Conservation (phyloP, 179 eudicot genomes). For the Actinidia polygama region DNA sequence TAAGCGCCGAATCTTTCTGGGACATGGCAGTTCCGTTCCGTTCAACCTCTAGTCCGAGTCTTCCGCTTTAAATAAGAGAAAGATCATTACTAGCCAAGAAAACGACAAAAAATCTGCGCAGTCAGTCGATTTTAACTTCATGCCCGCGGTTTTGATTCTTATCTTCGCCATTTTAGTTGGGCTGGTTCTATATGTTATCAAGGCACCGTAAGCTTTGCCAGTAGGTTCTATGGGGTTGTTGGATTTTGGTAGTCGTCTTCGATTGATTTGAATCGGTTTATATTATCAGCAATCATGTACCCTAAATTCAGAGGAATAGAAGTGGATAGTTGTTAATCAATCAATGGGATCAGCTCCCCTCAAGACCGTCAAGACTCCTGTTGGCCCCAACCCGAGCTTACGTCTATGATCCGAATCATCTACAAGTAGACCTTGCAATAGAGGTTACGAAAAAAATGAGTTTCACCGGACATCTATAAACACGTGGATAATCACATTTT, state of each 20-base stretch:
- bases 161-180: constrained; percentile 58
- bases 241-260: background rate
- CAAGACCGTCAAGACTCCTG: no score
- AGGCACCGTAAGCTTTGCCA: background rate
- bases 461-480: no score
- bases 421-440: no score
- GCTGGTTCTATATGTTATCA: constrained; percentile 34
- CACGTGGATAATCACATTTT: no score
- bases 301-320: background rate
- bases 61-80: constrained; percentile 26
- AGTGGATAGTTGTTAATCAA: background rate
- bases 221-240: background rate
- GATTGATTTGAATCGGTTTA: background rate
- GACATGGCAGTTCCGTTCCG: constrained; percentile 43
- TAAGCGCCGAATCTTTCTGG: constrained; percentile 60
- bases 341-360: background rate
- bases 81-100: constrained; percentile 12
- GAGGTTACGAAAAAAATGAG: no score
- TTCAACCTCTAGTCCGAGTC: constrained; percentile 25
- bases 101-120: constrained; percentile 24
- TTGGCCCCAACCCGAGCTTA: no score
- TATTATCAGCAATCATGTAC: background rate
- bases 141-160: constrained; percentile 50
- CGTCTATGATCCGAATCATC: no score
- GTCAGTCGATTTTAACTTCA: constrained; percentile 26